These are phyloP conservation scores for Xerocomellus amylosporus DNA, from an alignment of 768 basidiomycete species.

Conservation along the genomic window DNA sequence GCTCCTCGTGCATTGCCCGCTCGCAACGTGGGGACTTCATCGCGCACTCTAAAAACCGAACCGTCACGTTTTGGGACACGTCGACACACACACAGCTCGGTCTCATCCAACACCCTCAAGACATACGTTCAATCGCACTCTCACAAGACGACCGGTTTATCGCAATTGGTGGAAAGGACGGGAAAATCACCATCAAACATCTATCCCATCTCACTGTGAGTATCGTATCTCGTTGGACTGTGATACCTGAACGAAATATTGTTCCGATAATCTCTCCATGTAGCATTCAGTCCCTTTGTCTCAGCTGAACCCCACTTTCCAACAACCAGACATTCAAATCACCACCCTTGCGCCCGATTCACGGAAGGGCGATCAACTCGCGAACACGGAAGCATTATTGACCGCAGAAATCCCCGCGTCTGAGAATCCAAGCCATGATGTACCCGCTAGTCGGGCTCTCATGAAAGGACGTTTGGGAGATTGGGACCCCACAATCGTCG, in stretches of 20 bases:
- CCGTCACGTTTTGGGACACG: neutral
- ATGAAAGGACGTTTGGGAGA: too few relatives aligned
- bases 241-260: neutral
- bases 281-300: too few relatives aligned
- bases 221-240: too few relatives aligned
- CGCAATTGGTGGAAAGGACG: neutral
- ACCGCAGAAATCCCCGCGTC: too few relatives aligned
- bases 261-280: neutral
- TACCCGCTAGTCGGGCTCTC: too few relatives aligned
- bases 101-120: neutral
- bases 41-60: neutral
- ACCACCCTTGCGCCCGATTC: too few relatives aligned
- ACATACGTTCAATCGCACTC: neutral
- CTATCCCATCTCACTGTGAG: neutral
- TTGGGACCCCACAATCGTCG: too few relatives aligned
- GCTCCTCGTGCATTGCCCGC: neutral
- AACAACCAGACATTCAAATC: neutral
- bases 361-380: too few relatives aligned
- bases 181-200: neutral
- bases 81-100: neutral
- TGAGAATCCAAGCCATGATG: too few relatives aligned
- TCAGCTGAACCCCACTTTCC: neutral
- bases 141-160: neutral
- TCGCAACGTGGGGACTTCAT: neutral
- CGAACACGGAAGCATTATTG: too few relatives aligned